Conservation (phyloP, 768 basidiomycete species). For the Botryobasidium botryosum region DNA sequence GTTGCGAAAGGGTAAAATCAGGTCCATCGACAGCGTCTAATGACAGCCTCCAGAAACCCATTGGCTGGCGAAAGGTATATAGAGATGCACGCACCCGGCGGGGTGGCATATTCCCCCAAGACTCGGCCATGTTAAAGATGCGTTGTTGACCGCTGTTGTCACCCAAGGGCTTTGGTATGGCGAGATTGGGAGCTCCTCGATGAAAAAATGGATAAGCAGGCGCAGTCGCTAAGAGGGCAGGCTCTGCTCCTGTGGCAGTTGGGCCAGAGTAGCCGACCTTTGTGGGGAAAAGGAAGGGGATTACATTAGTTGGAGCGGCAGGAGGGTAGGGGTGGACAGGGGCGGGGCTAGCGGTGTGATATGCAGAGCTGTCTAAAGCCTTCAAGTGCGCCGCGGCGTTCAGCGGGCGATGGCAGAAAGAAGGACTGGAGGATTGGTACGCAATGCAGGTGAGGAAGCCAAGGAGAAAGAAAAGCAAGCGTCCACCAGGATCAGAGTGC, state of each 20-base stretch:
- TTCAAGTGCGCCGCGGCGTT: too few species aligned
- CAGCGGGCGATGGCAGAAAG: too few species aligned
- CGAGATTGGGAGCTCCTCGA: constrained; percentile 26
- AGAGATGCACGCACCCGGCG: too few species aligned
- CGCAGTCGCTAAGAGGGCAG: constrained; percentile 15
- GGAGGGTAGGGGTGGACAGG: constrained; percentile 68
- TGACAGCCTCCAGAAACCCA: background rate
- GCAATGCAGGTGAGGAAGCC: too few species aligned
- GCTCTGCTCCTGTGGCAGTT: constrained; percentile 36
- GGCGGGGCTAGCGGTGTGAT: too few species aligned
- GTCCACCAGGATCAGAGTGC: too few species aligned
- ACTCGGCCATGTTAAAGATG: constrained; percentile 49
- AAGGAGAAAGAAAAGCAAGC: too few species aligned
- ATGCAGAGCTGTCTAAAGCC: too few species aligned
- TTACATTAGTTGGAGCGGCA: constrained; percentile 49
- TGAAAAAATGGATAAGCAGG: constrained; percentile 52
- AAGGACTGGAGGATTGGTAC: too few species aligned
- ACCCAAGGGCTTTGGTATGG: constrained; percentile 8
- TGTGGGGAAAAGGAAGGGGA: constrained; percentile 59
- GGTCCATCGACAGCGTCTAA: constrained; percentile 21
- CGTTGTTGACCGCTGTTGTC: constrained; percentile 9
- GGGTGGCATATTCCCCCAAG: constrained; percentile 48
- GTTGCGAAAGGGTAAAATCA: constrained; percentile 21
- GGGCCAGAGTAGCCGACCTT: constrained; percentile 59
- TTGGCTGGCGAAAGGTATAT: too few species aligned